Base-by-base conservation (phyloP, 345 rosid genomes). In the Populus alba region DNA sequence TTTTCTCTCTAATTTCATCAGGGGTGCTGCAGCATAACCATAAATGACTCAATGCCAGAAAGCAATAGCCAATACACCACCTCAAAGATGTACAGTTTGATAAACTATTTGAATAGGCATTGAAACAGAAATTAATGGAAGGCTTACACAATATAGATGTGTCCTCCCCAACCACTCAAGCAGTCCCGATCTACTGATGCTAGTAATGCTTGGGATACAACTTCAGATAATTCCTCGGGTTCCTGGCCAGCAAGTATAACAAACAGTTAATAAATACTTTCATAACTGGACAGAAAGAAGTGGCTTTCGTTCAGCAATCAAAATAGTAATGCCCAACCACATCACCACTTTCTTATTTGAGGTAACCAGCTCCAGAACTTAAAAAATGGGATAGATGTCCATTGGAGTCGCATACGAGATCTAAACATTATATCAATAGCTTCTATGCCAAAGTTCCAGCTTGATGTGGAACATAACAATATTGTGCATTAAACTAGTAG, bases 81-180 rank as follows among this genome's bases (percentile, higher is more conserved):
- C 45, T 11, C 10, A 67, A 37, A 8, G 23, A 18, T 59, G 16
- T 3, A 10, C 70, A 67, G 9, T 35, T 35, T 38, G n/a, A 18
- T 13, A 66, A 17, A 68, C 45, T 20, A 31, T 68, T 22, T 47
- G 27, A 76, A 7, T 18, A 43, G 17, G 68, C 67, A 65, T 5
- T 33, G 33, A 66, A 68, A 66, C 65, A 38, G 35, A 10, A 33
- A 77, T 63, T 12, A 59, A 70, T 68, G 39, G 70, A 78, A 83
- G 73, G 72, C 97, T 91, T 94, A 96, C 99, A 96, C 95, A 86
- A 96, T 85, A 80, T 94, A 96, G 77, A 94, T 94, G 66, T 92
- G 95, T 66, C 98, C 98, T 81, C 99, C 99, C 99, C 99, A 94
- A 63, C 99, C 99, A 88, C 98, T 94, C 77, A 96, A 83, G 81